Conservation (phyloP, 371 early-diverging fungal genomes). For the Mucor circinelloides region DNA sequence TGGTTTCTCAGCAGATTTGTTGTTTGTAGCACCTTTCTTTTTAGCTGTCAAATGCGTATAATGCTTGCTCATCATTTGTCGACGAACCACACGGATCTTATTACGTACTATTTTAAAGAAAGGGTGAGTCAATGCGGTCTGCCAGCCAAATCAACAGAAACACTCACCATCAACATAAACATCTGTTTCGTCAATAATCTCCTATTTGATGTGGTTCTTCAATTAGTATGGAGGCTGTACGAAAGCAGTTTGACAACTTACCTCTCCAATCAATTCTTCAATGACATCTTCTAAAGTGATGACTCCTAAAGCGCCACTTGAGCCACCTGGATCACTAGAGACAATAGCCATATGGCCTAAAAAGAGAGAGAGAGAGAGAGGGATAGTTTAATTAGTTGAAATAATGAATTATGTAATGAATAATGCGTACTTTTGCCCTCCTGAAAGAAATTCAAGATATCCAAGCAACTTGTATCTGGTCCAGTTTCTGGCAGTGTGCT, state of each 20-base stretch:
- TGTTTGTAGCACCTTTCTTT: neutral
- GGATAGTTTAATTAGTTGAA: neutral
- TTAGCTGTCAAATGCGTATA: constrained; percentile 5
- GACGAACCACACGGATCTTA: constrained; percentile 45
- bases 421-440: constrained; percentile 72
- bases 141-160: neutral
- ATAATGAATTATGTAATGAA: constrained; percentile 29
- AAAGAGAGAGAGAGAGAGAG: neutral
- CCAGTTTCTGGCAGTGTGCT: constrained; percentile 75
- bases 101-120: constrained; percentile 30
- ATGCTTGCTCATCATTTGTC: constrained; percentile 32
- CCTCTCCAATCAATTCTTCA: constrained; percentile 92
- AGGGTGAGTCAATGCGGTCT: neutral
- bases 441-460: constrained; percentile 93
- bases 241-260: constrained; percentile 18
- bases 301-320: constrained; percentile 77
- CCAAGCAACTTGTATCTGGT: constrained; percentile 78
- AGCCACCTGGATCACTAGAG: constrained; percentile 56
- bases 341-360: constrained; percentile 75
- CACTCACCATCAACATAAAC: constrained; percentile 79
- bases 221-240: neutral
- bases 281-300: constrained; percentile 97
- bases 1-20: neutral
- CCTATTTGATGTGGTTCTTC: constrained; percentile 37
- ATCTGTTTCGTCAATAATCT: constrained; percentile 95